A percentile compares a stretch with the other conserved stretches of the same genome.
phyloP scores from a whole-genome alignment of 1,284 basidiomycete genomes.

The Paramarasmius palmivorus region DNA sequence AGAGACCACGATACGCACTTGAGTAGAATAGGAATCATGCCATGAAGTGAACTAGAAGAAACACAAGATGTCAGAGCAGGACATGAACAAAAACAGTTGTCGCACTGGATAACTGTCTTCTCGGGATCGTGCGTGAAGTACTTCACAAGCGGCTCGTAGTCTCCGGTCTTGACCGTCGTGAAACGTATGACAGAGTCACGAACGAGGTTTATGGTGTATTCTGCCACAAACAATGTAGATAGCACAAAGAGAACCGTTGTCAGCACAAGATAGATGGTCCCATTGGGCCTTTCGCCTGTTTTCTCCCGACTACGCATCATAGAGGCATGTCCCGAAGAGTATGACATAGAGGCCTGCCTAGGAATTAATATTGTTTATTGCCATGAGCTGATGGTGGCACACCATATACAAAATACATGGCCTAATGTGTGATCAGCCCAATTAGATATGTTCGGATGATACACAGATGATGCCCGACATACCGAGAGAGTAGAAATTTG shows the following conservation, averaged over 20 bases:
- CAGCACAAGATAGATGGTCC: neutral
- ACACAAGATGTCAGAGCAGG: no score
- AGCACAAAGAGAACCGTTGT: neutral
- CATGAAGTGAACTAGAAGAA: neutral
- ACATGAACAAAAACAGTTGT: neutral
- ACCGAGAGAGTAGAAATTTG: no score
- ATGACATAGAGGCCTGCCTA: neutral
- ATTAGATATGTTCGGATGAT: no score
- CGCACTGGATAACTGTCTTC: no score
- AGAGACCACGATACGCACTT: neutral
- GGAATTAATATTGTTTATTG: no score
- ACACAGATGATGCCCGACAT: no score
- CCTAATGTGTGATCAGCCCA: no score
- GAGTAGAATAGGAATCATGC: slow-evolving; percentile 1
- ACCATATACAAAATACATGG: no score
- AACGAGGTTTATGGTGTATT: neutral
- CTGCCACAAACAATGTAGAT: neutral
- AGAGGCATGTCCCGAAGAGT: slow-evolving; percentile 1
- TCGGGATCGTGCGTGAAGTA: no score
- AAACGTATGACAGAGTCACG: neutral
- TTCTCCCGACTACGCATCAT: neutral
- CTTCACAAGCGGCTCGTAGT: neutral
- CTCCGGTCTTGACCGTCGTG: neutral
- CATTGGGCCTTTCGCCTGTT: neutral
- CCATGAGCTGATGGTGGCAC: no score